Percentiles rank a stretch among this genome's conserved stretches.
Conservation (phyloP, 1,139 yeast species). For the Zygotorulaspora mrakii region DNA sequence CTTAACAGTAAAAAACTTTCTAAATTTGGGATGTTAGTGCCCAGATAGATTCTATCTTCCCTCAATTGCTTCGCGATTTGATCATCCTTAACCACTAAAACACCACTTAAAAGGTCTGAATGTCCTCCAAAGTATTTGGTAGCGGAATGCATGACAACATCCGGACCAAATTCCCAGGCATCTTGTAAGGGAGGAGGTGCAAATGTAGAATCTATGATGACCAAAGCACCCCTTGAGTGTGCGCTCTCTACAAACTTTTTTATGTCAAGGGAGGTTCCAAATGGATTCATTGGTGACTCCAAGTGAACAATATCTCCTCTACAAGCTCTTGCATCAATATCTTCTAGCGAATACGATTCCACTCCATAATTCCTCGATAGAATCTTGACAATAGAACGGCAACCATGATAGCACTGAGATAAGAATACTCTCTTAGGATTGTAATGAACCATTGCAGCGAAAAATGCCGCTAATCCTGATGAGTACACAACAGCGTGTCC, state of each 20-base stretch:
- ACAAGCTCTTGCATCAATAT: conserved; percentile 47
- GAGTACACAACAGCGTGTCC: conserved; percentile 62
- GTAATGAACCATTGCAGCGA: conserved; percentile 64
- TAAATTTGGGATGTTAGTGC: conserved; percentile 73
- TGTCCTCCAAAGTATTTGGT: conserved; percentile 93
- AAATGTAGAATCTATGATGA: conserved; percentile 80
- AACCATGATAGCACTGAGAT: conserved; percentile 84
- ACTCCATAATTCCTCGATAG: conserved; percentile 59
- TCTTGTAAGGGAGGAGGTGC: conserved; percentile 90
- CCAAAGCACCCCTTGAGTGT: conserved; percentile 62
- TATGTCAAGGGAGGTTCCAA: conserved; percentile 66
- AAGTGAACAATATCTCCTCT: conserved; percentile 78
- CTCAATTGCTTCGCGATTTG: conserved; percentile 46
- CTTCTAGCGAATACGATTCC: conserved; percentile 49
- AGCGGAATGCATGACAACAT: conserved; percentile 81
- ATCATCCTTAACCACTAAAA: conserved; percentile 58
- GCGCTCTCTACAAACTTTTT: conserved; percentile 60
- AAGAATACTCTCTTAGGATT: conserved; percentile 75
- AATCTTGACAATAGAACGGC: conserved; percentile 63
- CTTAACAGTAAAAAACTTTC: conserved; percentile 72
- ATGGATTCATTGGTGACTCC: conserved; percentile 88
- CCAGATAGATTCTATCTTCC: conserved; percentile 63
- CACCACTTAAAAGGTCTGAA: conserved; percentile 85
- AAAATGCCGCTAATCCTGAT: conserved; percentile 78
- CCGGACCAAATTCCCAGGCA: conserved; percentile 78